A percentile compares a stretch with the other conserved stretches of the same genome.
Evolutionary conservation across 345 rosid genomes (phyloP).

Genomic region (Capsella bursapastoris): DNA sequence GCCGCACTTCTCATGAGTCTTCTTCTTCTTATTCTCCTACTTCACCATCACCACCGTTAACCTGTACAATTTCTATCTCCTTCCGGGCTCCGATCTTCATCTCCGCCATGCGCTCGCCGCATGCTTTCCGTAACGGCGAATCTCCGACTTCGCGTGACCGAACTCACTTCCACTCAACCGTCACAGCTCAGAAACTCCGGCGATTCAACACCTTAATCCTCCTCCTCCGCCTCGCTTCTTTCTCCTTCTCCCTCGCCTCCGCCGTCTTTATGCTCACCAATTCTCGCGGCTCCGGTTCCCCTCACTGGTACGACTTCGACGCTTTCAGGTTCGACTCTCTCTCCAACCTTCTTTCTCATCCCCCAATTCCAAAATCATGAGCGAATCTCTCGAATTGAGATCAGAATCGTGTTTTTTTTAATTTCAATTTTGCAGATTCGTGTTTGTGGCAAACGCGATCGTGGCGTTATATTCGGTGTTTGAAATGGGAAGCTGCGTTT

Average conservation of each 20-base stretch:
- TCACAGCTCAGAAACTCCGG: constrained; percentile 73
- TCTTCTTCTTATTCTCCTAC: constrained; percentile 13
- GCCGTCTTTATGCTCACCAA: constrained; percentile 88
- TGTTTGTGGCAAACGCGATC: constrained; percentile 80
- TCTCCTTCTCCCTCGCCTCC: constrained; percentile 82
- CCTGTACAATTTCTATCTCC: background rate
- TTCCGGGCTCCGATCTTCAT: constrained; percentile 40
- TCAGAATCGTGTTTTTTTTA: background rate
- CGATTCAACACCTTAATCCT: constrained; percentile 82
- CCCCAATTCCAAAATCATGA: background rate
- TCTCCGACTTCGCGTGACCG: constrained; percentile 52
- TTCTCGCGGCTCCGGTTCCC: constrained; percentile 60
- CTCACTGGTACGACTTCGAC: constrained; percentile 84
- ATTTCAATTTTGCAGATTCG: constrained; percentile 51
- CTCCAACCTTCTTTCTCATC: background rate
- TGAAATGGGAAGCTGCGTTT: constrained; percentile 74
- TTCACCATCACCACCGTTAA: background rate
- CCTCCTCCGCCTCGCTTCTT: constrained; percentile 72
- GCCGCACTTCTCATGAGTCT: constrained; percentile 48
- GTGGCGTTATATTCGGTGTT: constrained; percentile 83
- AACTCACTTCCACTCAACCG: constrained; percentile 73
- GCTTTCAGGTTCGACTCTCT: constrained; percentile 72
- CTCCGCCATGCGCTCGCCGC: constrained; percentile 73
- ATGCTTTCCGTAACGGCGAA: constrained; percentile 66
- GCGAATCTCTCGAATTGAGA: constrained; percentile 20